Base-by-base conservation (phyloP, 2,329 filamentous ascomycete species). In the Nemania serpens region DNA sequence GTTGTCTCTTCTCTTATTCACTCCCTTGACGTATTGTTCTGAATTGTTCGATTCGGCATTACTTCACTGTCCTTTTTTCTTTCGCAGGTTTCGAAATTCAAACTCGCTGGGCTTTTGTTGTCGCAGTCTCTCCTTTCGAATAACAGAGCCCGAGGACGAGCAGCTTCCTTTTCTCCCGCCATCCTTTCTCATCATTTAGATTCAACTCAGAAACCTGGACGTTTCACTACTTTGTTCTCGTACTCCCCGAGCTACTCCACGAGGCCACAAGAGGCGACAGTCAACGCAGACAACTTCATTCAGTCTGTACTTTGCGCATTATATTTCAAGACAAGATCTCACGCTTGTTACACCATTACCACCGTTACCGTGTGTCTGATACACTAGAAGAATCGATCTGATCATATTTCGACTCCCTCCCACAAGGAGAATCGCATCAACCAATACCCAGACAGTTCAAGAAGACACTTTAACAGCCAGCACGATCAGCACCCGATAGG, bases 171-270 rank as follows among this genome's bases (percentile, higher is more conserved):
- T 62, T 61, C 61, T 56, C 49, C 43, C 45, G 54, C 52, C 61
- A 55, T 65, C 63, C 63, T 62, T 68, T 63, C 62, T 63, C 64
- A 54, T 58, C 43, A 33, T 49, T 67, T 58, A 68, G 69, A 62
- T 11, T 11, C 67, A 64, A 29, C 39, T 65, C 49, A 64, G 71
- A 68, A 73, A 73, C 72, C 73, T 71, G 73, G 73, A 70, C 63
- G 73, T 74, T 74, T 74, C 71, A 71, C 63, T 64, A 61, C 68
- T 72, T 68, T 64, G 46, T 71, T 72, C 67, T 66, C 65, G 58
- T 63, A 67, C 62, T 63, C 54, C 58, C 12, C 48, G 34, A 48
- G 17, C 17, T 46, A 37, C 39, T 55, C 39, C 45, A 33, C 11
- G 22, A 45, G 46, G 43, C 53, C 34, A 39, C 33, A 37, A 49